phyloP scores from a whole-genome alignment of 2,329 filamentous ascomycete species.

The Ilyonectria sp. region DNA sequence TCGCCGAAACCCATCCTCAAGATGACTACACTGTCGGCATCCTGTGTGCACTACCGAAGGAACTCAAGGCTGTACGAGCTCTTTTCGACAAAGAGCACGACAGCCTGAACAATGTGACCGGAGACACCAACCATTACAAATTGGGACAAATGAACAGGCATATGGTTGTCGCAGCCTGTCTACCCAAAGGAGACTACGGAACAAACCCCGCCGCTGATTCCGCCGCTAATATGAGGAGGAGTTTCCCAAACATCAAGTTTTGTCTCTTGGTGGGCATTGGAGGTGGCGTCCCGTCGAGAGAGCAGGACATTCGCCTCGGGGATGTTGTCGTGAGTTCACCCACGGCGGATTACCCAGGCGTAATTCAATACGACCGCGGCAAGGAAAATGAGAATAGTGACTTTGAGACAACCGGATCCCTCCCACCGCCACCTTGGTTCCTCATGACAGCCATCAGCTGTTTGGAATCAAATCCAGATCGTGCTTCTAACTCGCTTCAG shows the following conservation, averaged over 20 bases:
- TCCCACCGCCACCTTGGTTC: constrained; percentile 18
- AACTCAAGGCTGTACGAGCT: constrained; percentile 27
- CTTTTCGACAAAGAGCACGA: constrained; percentile 30
- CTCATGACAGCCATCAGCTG: constrained; percentile 23
- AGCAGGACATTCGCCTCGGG: constrained; percentile 31
- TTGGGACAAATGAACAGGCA: constrained; percentile 32
- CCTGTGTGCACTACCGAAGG: constrained; percentile 27
- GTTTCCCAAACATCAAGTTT: constrained; percentile 17
- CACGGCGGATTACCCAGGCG: constrained; percentile 1
- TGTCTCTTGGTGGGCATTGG: constrained; percentile 30
- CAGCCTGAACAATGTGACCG: not conserved
- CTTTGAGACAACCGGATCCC: constrained; percentile 10
- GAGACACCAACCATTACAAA: constrained; percentile 29
- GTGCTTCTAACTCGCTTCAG: constrained; percentile 11
- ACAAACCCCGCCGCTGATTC: constrained; percentile 29
- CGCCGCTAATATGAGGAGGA: constrained; percentile 31
- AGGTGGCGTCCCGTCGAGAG: constrained; percentile 11
- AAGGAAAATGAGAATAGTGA: constrained; percentile 11
- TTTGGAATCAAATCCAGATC: constrained; percentile 21
- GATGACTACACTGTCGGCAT: constrained; percentile 28
- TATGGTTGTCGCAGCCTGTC: constrained; percentile 33
- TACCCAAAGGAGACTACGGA: constrained; percentile 33
- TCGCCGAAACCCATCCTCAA: not conserved
- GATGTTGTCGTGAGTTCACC: constrained; percentile 37
- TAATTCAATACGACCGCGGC: constrained; percentile 37